phyloP scores from a whole-genome alignment of 2,329 filamentous ascomycete species.

The Hymenoscyphus occultus region DNA sequence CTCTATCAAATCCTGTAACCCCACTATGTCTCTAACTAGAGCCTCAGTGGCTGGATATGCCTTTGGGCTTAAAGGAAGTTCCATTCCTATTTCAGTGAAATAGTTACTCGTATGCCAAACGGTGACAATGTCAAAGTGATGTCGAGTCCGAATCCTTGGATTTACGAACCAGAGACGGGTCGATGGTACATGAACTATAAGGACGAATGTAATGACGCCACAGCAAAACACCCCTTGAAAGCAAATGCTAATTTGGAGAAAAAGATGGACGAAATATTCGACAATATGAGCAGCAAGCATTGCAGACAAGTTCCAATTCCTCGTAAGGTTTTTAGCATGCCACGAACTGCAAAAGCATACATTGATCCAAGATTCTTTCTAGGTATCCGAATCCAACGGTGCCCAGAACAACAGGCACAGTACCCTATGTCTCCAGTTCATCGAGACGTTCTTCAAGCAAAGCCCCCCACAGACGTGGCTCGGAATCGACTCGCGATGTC shows the following conservation, averaged over 20 bases:
- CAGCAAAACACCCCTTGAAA: background rate
- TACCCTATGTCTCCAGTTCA: background rate
- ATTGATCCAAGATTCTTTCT: background rate
- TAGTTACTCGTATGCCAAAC: background rate
- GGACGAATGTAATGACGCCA: constrained; percentile 14
- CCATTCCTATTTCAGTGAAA: constrained; percentile 6
- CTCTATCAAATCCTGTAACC: constrained; percentile 10
- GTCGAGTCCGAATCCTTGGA: constrained; percentile 11
- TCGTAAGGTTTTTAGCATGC: background rate
- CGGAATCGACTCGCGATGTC: background rate
- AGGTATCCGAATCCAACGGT: constrained; percentile 6
- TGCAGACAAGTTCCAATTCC: background rate
- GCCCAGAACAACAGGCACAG: background rate
- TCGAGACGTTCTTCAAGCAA: constrained; percentile 7
- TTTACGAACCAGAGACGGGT: constrained; percentile 14
- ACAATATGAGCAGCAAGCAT: constrained; percentile 1
- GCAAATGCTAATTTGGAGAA: constrained; percentile 8
- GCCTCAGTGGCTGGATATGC: constrained; percentile 13
- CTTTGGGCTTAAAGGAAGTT: constrained; percentile 7
- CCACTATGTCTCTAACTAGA: constrained; percentile 16
- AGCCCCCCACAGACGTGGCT: constrained; percentile 6
- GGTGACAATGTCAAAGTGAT: constrained; percentile 10
- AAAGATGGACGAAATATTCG: constrained; percentile 6
- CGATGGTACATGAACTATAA: constrained; percentile 18
- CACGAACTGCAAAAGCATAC: background rate